Percentiles rank a stretch among this genome's conserved stretches.
Evolutionary conservation across 306 rosid species (phyloP).

Genomic region (Medicago ruthenica): DNA sequence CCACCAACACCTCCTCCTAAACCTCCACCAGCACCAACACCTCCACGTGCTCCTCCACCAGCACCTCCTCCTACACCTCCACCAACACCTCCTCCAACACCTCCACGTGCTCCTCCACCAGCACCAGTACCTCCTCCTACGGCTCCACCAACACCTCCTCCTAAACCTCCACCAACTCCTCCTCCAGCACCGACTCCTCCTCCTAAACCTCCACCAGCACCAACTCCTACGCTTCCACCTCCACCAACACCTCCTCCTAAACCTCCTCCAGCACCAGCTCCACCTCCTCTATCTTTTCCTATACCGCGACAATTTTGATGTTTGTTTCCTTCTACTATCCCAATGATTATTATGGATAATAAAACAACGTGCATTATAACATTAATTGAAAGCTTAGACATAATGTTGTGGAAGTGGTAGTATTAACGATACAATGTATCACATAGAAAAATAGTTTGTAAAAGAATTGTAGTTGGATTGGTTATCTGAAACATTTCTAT

Average conservation of each 20-base stretch:
- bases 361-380: constrained; percentile 5
- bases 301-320: background rate
- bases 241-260: background rate
- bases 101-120: background rate
- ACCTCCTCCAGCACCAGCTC: background rate
- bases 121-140: background rate
- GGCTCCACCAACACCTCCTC: background rate
- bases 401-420: constrained; percentile 5
- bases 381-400: constrained; percentile 18
- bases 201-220: background rate
- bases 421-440: background rate
- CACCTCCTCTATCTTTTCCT: background rate
- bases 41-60: background rate
- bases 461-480: constrained; percentile 25
- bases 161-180: background rate
- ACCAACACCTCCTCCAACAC: background rate
- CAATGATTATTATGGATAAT: constrained; percentile 4
- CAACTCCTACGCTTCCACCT: background rate
- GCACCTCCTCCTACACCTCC: background rate
- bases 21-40: background rate
- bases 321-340: constrained; percentile 19
- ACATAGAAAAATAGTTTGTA: background rate
- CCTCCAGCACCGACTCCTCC: background rate
- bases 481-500: constrained; percentile 31
- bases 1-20: background rate